Evolutionary conservation across 352 stramenopile species (phyloP), one percentile per base, ranked within the genome.

Genomic region (Ophiocytium majus): DNA sequence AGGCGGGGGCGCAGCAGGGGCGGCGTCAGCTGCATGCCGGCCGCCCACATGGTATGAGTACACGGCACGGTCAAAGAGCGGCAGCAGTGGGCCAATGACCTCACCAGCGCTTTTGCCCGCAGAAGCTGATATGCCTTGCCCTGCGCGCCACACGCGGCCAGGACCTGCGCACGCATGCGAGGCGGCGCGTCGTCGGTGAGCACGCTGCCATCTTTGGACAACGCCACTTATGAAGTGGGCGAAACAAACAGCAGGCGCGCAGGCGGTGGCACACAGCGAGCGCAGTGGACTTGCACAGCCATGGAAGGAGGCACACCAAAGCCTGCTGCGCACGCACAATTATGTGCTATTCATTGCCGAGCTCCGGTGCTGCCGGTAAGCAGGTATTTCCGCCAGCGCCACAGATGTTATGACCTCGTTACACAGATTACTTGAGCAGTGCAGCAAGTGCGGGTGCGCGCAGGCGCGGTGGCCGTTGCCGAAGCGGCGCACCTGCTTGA

Each of bases 401-500:
- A 76, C 17, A 10, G 5, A 10, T 17, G 10, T 14, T 10, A 17
- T 17, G 17, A 76, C 64, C 5, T 5, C 5, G 5, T 17, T 10
- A 17, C 5, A 14, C 17, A 10, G 5, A 10, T 5, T 17, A 14
- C 34, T 5, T 34, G 31, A 5, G 17, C 64, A 76, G 64, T 5
- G 5, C 64, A 17, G 64, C 64, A 34, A 17, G 5, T 17, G 5
- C 17, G 31, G 5, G 5, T 17, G 17, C 5, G n/a, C n/a, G n/a
- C n/a, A n/a, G n/a, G n/a, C n/a, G n/a, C n/a, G n/a, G n/a, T n/a
- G n/a, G n/a, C n/a, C n/a, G n/a, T n/a, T n/a, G n/a, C n/a, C n/a
- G n/a, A n/a, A n/a, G n/a, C n/a, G 0, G 32, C 83, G 23, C 17
- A 88, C 84, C 84, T 88, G 84, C 63, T 81, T 85, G n/a, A 88